Conservation (phyloP, 169 alveolate genomes). For the Plasmodium fragile region DNA sequence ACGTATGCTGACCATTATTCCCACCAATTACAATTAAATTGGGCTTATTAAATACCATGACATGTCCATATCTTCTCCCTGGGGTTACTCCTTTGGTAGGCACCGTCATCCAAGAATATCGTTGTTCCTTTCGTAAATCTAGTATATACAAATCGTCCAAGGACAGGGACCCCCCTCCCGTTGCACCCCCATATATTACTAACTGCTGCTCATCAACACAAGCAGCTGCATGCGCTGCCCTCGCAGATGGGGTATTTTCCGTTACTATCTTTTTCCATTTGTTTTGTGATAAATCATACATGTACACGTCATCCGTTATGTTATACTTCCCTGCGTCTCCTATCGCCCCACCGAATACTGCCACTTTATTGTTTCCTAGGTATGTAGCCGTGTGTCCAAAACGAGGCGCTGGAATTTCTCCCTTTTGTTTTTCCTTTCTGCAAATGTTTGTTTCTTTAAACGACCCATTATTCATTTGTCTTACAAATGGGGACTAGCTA, state of each 20-base stretch:
- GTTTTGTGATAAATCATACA: slow-evolving; percentile 90
- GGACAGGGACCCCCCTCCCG: slow-evolving; percentile 99
- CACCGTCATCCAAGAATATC: slow-evolving; percentile 97
- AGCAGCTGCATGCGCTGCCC: slow-evolving; percentile 99
- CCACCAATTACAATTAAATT: slow-evolving; percentile 98
- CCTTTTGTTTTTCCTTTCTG: slow-evolving; percentile 88
- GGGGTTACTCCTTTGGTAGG: slow-evolving; percentile 98
- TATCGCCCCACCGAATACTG: slow-evolving; percentile 96
- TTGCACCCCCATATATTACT: slow-evolving; percentile 99
- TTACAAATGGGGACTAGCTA: slow-evolving; percentile 1
- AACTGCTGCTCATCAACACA: slow-evolving; percentile 95
- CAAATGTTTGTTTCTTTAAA: slow-evolving; percentile 66
- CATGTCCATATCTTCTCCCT: slow-evolving; percentile 99
- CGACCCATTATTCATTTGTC: slow-evolving; percentile 77
- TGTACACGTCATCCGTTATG: slow-evolving; percentile 97
- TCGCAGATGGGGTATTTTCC: slow-evolving; percentile 95
- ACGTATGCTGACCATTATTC: slow-evolving; percentile 95
- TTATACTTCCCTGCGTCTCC: slow-evolving; percentile 98
- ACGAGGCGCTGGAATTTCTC: slow-evolving; percentile 96
- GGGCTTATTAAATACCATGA: slow-evolving; percentile 97
- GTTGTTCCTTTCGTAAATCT: slow-evolving; percentile 95
- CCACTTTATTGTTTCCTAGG: slow-evolving; percentile 92
- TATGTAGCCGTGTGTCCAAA: slow-evolving; percentile 98
- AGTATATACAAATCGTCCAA: slow-evolving; percentile 96
- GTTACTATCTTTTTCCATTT: slow-evolving; percentile 92